Base-by-base conservation (phyloP, 2,329 filamentous ascomycete species). In the Stachybotrys elegans region DNA sequence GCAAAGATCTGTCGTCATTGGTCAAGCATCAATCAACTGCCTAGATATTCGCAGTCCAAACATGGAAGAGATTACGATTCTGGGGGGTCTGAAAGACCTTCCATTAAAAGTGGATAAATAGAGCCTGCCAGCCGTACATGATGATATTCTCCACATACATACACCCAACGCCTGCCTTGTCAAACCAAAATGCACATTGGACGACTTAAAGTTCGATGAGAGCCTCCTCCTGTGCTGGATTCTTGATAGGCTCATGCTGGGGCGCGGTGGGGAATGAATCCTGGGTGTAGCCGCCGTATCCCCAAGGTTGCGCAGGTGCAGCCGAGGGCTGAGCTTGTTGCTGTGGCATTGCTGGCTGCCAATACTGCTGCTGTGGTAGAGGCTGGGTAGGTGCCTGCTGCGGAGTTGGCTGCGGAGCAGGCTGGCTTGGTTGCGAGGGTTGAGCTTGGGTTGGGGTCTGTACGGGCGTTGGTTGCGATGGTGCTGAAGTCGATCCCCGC, bases 131-230 rank as follows among this genome's bases (percentile, higher is more conserved):
- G n/a, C n/a, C n/a, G n/a, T n/a, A n/a, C n/a, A n/a, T n/a, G n/a
- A n/a, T n/a, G n/a, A n/a, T n/a, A n/a, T n/a, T n/a, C n/a, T n/a
- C n/a, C n/a, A n/a, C n/a, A n/a, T n/a, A n/a, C n/a, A n/a, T n/a
- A n/a, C n/a, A n/a, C 39, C 39, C 16, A 27, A 13, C 22, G 21
- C 19, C 12, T 16, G 27, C 29, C 13, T 35, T 23, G 20, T 32
- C 17, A 9, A 29, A 29, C 11, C 9, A 34, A 16, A 16, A 34
- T 34, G 9, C 8, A 34, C 11, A 34, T 34, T 14, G n/a, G 19
- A 34, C 9, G 31, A 14, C 41, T 59, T 53, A 91, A 49, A 92
- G 72, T 63, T 93, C 88, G 64, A 93, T 93, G 57, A 93, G 66
- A 46, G 82, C 85, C 65, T 92, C 88, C 64, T 92, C 87, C 38